These are phyloP conservation scores for Pseudogymnoascus sp. DNA, from an alignment of 2,329 filamentous ascomycete species.

Conservation along the genomic window DNA sequence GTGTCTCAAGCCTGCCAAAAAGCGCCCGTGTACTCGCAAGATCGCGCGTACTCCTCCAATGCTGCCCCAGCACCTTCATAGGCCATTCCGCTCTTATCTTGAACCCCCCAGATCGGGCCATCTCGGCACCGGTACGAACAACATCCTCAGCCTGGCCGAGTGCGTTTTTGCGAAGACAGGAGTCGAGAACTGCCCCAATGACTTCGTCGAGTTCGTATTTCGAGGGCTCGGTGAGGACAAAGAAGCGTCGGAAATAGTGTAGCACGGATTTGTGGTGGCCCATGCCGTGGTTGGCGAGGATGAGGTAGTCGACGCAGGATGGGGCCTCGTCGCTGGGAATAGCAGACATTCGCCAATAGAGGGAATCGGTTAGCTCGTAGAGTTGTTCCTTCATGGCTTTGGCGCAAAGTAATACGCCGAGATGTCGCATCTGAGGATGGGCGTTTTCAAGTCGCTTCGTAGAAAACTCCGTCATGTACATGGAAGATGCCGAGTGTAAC, in stretches of 20 bases:
- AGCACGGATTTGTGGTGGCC: conserved; percentile 17
- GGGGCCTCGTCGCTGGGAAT: conserved; percentile 10
- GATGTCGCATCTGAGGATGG: conserved; percentile 9
- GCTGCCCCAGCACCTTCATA: conserved; percentile 21
- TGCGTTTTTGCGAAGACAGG: conserved; percentile 15
- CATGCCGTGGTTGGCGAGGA: conserved; percentile 18
- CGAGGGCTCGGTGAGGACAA: conserved; percentile 15
- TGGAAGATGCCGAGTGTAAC: neutral
- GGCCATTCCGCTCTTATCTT: conserved; percentile 20
- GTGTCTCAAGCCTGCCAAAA: conserved; percentile 21
- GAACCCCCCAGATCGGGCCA: conserved; percentile 18
- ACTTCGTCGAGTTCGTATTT: conserved; percentile 18
- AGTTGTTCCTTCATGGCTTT: conserved; percentile 16
- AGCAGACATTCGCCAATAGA: conserved; percentile 19
- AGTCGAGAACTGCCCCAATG: conserved; percentile 18
- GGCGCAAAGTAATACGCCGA: conserved; percentile 20
- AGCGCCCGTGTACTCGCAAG: conserved; percentile 19
- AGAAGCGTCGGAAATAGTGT: conserved; percentile 18
- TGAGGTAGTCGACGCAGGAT: conserved; percentile 14
- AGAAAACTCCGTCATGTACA: conserved; percentile 23
- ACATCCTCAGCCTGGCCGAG: conserved; percentile 20
- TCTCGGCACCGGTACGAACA: conserved; percentile 16
- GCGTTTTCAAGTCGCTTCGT: conserved; percentile 14
- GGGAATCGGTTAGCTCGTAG: conserved; percentile 17
- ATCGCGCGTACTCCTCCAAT: conserved; percentile 23